Evolutionary conservation across 176 grass and related monocot genomes (phyloP).

Genomic region (Hordeum marinum): DNA sequence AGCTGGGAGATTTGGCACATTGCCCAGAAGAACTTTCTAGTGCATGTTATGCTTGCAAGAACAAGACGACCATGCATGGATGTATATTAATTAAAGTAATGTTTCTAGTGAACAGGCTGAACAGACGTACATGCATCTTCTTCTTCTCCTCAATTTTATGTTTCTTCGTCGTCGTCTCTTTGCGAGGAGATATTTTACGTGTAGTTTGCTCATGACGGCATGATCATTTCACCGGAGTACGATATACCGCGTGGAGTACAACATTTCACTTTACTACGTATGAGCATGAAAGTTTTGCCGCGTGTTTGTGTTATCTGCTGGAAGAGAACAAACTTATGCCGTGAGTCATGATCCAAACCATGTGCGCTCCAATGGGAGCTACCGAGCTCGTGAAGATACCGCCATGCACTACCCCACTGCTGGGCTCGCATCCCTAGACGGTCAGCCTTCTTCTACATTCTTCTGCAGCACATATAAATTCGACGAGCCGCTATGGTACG

Average conservation of each 20-base stretch:
- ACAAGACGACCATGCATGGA: neutral
- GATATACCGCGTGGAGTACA: too few relatives aligned
- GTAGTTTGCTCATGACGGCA: neutral
- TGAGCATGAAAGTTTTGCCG: too few relatives aligned
- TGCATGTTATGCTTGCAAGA: neutral
- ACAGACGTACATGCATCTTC: neutral
- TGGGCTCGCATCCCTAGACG: neutral
- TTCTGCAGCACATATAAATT: constrained; percentile 14
- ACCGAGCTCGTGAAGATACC: neutral
- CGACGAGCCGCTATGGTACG: neutral
- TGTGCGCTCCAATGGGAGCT: neutral
- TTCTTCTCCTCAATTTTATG: neutral
- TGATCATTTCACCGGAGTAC: too few relatives aligned
- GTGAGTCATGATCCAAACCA: neutral
- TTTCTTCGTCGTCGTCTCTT: neutral
- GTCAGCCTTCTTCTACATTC: constrained; percentile 23
- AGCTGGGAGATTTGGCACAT: neutral
- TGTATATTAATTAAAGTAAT: neutral
- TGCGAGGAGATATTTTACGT: neutral
- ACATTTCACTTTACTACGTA: too few relatives aligned
- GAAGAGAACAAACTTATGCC: neutral
- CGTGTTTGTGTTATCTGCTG: neutral
- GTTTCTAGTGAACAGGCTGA: neutral
- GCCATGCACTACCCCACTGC: neutral
- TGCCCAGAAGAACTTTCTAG: neutral